phyloP scores from a whole-genome alignment of 495 filamentous ascomycete species.

The Annulohypoxylon bovei region DNA sequence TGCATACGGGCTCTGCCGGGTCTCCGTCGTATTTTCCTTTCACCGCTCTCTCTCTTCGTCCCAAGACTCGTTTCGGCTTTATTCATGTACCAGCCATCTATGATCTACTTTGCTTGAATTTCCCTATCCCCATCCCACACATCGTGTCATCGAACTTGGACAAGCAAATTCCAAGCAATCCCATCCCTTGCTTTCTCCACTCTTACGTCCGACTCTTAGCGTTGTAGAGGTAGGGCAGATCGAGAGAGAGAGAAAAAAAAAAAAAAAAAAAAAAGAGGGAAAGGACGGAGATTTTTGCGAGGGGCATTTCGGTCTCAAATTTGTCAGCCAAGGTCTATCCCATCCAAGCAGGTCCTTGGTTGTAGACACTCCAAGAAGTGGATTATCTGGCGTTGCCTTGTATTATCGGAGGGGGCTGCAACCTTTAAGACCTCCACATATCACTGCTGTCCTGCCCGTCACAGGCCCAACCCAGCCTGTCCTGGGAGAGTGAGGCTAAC shows the following conservation, averaged over 20 bases:
- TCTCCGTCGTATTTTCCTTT: constrained; percentile 37
- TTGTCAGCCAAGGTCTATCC: constrained; percentile 30
- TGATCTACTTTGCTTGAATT: constrained; percentile 29
- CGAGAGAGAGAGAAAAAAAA: neutral
- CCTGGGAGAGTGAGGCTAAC: constrained; percentile 40
- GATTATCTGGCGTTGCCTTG: constrained; percentile 34
- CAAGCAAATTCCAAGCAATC: constrained; percentile 12
- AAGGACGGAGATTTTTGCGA: constrained; percentile 20
- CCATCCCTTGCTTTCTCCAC: constrained; percentile 41
- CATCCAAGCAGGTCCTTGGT: constrained; percentile 31
- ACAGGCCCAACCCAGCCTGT: constrained; percentile 30
- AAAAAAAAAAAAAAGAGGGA: constrained; percentile 2
- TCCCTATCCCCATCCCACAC: constrained; percentile 16
- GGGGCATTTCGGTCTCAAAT: constrained; percentile 19
- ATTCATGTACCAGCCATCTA: constrained; percentile 32
- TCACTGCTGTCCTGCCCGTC: constrained; percentile 27
- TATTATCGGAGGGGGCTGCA: constrained; percentile 26
- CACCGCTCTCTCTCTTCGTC: constrained; percentile 33
- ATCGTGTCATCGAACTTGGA: constrained; percentile 11
- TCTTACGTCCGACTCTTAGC: constrained; percentile 32
- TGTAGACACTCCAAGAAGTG: constrained; percentile 33
- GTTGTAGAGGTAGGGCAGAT: constrained; percentile 20
- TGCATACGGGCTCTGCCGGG: constrained; percentile 39
- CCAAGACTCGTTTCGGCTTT: constrained; percentile 26
- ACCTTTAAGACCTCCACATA: constrained; percentile 40